phyloP scores from a whole-genome alignment of 345 rosid species.

The Salix caprea region DNA sequence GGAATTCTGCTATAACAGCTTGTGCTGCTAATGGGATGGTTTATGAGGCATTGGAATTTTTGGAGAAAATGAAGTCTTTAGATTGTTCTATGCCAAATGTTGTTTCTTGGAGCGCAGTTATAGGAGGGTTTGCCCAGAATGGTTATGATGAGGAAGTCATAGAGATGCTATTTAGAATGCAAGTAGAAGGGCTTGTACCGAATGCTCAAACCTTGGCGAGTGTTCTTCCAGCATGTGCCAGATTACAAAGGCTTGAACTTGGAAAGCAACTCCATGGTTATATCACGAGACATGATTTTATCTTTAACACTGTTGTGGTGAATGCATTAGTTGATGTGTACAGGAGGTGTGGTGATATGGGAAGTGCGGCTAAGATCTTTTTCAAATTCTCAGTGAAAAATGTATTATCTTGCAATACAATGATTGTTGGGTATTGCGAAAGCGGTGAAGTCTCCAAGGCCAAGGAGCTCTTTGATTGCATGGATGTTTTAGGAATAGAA shows the following conservation, averaged over 20 bases:
- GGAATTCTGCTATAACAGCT: constrained; percentile 28
- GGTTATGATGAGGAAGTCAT: constrained; percentile 39
- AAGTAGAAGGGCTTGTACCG: constrained; percentile 43
- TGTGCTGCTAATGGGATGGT: constrained; percentile 26
- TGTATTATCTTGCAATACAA: constrained; percentile 48
- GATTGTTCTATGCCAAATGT: constrained; percentile 38
- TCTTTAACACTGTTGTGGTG: constrained; percentile 42
- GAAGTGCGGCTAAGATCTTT: constrained; percentile 43
- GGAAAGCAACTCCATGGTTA: constrained; percentile 55
- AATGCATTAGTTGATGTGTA: constrained; percentile 59
- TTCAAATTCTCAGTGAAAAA: constrained; percentile 41
- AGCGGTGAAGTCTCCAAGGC: constrained; percentile 45
- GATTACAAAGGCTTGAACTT: constrained; percentile 37
- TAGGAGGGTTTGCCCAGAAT: constrained; percentile 56
- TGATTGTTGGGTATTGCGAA: constrained; percentile 58
- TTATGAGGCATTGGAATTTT: constrained; percentile 27
- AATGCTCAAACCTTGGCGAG: constrained; percentile 57
- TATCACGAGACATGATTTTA: constrained; percentile 43
- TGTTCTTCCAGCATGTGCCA: constrained; percentile 65
- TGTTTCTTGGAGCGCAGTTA: constrained; percentile 60
- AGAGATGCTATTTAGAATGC: constrained; percentile 41
- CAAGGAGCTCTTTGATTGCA: constrained; percentile 35
- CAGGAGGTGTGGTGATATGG: constrained; percentile 56
- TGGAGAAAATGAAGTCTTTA: constrained; percentile 33
- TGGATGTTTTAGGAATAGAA: constrained; percentile 38